These are phyloP conservation scores for Cercis canadensis DNA, from an alignment of 306 rosid species.

Conservation along the genomic window DNA sequence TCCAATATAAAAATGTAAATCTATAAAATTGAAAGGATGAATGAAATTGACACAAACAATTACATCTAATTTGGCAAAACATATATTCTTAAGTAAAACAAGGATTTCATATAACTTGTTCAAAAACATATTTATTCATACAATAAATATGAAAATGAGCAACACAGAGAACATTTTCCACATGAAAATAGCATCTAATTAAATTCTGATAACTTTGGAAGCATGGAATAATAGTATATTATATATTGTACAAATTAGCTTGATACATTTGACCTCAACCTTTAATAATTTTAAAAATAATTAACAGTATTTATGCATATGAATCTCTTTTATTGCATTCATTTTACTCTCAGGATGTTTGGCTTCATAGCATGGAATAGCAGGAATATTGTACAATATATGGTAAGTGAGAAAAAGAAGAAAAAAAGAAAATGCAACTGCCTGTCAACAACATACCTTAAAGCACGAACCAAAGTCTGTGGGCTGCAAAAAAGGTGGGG, in stretches of 20 bases:
- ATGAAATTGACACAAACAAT: not conserved
- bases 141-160: not conserved
- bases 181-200: not conserved
- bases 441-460: slow-evolving; percentile 60
- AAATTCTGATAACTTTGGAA: not conserved
- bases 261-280: no score
- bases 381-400: no score
- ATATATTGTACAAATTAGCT: no score
- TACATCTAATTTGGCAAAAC: not conserved
- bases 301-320: no score
- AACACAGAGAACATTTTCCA: not conserved
- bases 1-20: no score
- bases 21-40: no score
- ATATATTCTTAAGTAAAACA: not conserved
- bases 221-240: no score
- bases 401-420: slow-evolving; percentile 10
- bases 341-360: not conserved
- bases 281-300: no score
- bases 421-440: slow-evolving; percentile 29
- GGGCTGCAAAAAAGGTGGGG: slow-evolving; percentile 66
- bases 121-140: not conserved
- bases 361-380: no score
- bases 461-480: slow-evolving; percentile 92
- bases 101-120: not conserved
- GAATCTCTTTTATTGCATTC: not conserved